Conservation (phyloP, 768 basidiomycete genomes). For the Exsudoporus frostii region DNA sequence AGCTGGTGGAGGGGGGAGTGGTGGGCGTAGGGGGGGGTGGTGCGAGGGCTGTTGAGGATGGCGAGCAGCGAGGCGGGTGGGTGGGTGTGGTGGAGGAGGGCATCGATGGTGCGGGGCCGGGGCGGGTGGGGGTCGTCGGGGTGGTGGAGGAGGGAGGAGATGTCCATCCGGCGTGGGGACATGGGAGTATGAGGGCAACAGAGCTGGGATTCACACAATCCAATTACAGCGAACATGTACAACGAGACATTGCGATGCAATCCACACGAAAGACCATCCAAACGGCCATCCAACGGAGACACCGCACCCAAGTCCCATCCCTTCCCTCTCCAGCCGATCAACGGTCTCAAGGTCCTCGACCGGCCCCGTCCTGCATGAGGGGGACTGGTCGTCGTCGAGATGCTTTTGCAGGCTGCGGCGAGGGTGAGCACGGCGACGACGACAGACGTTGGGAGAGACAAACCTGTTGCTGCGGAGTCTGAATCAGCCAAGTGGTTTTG, state of each 20-base stretch:
- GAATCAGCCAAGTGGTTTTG: constrained; percentile 22
- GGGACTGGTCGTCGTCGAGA: constrained; percentile 82
- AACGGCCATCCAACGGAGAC: constrained; percentile 55
- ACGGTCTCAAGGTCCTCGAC: constrained; percentile 91
- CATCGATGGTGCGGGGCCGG: constrained; percentile 18
- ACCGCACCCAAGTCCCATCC: constrained; percentile 92
- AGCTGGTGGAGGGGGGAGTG: background rate
- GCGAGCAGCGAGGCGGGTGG: constrained; percentile 18
- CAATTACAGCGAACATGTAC: constrained; percentile 47
- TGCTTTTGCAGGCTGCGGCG: constrained; percentile 72
- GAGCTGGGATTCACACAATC: background rate
- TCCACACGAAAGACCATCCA: constrained; percentile 61
- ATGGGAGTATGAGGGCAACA: constrained; percentile 33
- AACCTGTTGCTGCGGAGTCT: constrained; percentile 46
- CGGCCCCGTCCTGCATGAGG: constrained; percentile 62
- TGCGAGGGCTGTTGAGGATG: constrained; percentile 16
- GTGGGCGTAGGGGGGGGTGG: background rate
- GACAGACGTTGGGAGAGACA: background rate
- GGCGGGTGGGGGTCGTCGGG: background rate
- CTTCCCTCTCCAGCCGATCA: constrained; percentile 72
- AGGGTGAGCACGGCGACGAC: constrained; percentile 1
- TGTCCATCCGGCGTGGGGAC: constrained; percentile 69
- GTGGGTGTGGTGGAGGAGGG: constrained; percentile 20
- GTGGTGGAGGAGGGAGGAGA: constrained; percentile 66
- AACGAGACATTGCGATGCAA: constrained; percentile 86